Percentiles rank a stretch among this genome's conserved stretches.
Evolutionary conservation across 352 stramenopile genomes (phyloP).

Genomic region (Lagenidium sp.): DNA sequence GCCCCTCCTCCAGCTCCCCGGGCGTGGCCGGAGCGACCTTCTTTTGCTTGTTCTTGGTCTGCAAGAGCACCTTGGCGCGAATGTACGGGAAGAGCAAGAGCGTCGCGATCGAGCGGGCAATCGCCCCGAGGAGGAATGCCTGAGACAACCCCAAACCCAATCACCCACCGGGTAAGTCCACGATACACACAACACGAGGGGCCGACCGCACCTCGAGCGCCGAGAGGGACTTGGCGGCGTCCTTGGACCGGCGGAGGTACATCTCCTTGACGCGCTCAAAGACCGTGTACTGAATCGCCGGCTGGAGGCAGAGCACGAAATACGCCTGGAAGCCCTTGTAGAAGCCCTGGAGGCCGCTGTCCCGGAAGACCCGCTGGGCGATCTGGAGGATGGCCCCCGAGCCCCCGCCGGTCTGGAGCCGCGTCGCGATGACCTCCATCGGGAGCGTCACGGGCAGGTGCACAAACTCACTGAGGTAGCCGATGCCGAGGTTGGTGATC

Average conservation of each 20-base stretch:
- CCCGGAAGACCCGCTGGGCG: constrained; percentile 48
- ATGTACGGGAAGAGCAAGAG: constrained; percentile 96
- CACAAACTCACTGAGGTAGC: constrained; percentile 74
- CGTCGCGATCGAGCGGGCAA: constrained; percentile 92
- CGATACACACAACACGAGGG: not conserved
- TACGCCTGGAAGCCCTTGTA: constrained; percentile 89
- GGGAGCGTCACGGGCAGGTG: constrained; percentile 79
- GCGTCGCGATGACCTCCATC: constrained; percentile 85
- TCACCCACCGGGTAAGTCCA: constrained; percentile 1
- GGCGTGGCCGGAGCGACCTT: not conserved
- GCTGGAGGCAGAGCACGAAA: constrained; percentile 95
- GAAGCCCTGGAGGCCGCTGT: constrained; percentile 58
- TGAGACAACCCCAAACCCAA: constrained; percentile 32
- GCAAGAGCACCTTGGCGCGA: constrained; percentile 93
- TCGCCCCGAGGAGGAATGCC: constrained; percentile 92
- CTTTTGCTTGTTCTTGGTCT: constrained; percentile 73
- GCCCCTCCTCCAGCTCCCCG: constrained; percentile 5
- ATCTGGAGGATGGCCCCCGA: constrained; percentile 46
- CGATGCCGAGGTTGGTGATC: constrained; percentile 59
- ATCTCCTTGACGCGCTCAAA: constrained; percentile 88
- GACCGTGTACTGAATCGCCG: constrained; percentile 95
- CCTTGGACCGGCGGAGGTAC: constrained; percentile 59
- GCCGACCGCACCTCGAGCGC: constrained; percentile 46
- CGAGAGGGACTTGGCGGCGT: constrained; percentile 37
- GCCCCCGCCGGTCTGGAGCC: constrained; percentile 58